Base-by-base conservation (phyloP, 2,329 filamentous ascomycete species). In the Trichoderma sp. region DNA sequence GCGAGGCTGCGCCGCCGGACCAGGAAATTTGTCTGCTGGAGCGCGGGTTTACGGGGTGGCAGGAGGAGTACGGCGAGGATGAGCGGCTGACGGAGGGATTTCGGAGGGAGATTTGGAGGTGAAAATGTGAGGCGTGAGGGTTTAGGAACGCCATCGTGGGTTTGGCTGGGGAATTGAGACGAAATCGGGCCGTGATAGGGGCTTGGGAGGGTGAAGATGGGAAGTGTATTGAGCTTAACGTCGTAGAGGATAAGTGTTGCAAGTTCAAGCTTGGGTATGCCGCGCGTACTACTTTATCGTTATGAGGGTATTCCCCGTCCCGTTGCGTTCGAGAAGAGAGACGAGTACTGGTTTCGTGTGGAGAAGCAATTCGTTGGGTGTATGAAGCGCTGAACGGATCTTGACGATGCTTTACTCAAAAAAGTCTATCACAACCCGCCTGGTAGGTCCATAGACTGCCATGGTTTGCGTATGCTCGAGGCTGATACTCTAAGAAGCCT, bases 21-120 rank as follows among this genome's bases (percentile, higher is more conserved):
- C 94, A 97, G 81, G 87, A 89, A 73, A 90, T 98, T 5, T 91
- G 87, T 77, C 89, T 98, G 7, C 83, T 98, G 3, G 91, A 96
- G 60, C 86, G 88, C 0, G 95, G 95, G 1, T 99, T 98, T 76
- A 86, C 88, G 15, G 87, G 90, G 67, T 99, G 95, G 95, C 93
- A 97, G 84, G 89, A 96, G 80, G 83, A 86, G 72, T 92, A 90
- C 79, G 94, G 93, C 0, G 83, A 87, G 63, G 93, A 98, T 80
- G 83, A 89, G 76, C 81, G 88, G 71, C 80, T 99, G 77, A 98
- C 95, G 0, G 92, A 97, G 78, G 91, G 84, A 1, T 98, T 92
- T 78, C 84, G 86, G 66, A 92, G 92, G 80, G 92, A 97, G 80
- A 81, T 98, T 58, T 98, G 94, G 94, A 84, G 86, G 71, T 84